Evolutionary conservation across 2,329 filamentous ascomycete genomes (phyloP), one percentile per base, ranked within the genome.

Genomic region (Pseudopithomyces chartarum): DNA sequence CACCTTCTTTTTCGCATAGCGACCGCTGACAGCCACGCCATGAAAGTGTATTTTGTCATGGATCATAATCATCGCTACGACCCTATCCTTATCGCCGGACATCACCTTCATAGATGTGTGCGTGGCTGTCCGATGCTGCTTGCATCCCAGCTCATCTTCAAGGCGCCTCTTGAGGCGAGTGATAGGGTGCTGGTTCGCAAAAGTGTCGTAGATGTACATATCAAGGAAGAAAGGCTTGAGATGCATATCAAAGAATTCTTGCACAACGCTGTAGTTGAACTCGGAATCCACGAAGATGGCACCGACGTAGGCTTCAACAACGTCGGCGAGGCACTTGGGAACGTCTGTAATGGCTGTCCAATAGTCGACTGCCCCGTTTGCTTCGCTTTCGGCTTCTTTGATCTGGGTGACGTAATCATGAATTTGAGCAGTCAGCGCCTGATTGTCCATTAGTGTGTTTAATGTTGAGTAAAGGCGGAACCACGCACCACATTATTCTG

Each of bases 261-360:
- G 85, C 1, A 98, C 89, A 17, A 87, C 81, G 12, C 74, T 73
- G 74, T 89, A 97, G 69, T 95, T 79, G 76, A 94, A 98, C 44
- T 83, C 81, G 0, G 91, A 90, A 75, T 99, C 95, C 11, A 99
- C 90, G 71, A 98, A 98, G 20, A 97, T 82, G 19, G 94, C 94
- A 1, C 92, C 95, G 2, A 97, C 79, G 66, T 92, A 95, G 0
- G 94, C 87, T 80, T 99, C 95, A 3, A 98, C 82, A 36, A 97
- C 85, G 73, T 99, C 95, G 0, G 93, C 86, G 6, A 98, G 85
- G 52, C 84, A 87, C 60, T 95, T 95, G 8, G 90, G 90, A 1
- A 90, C 87, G 39, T 85, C 80, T 15, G 80, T 81, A 10, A 68
- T 61, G 20, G 44, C 62, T 26, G 85, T 81, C 91, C 91, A 95